Conservation (phyloP, 768 basidiomycete genomes). For the Tulasnella sp. region DNA sequence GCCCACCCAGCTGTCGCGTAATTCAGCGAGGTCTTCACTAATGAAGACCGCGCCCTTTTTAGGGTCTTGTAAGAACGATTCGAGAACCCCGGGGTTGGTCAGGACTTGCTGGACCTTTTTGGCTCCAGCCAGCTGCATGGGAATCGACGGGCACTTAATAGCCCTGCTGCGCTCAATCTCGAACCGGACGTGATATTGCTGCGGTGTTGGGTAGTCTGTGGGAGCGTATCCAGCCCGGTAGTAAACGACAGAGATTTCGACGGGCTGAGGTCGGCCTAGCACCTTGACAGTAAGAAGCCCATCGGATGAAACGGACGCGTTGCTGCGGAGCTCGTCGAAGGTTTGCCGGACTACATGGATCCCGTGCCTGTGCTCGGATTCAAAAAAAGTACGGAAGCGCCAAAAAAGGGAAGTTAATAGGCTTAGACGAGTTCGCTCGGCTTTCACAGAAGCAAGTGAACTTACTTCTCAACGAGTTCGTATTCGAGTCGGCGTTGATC, state of each 20-base stretch:
- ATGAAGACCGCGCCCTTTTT: constrained; percentile 39
- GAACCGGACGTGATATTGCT: constrained; percentile 69
- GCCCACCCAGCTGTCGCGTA: constrained; percentile 78
- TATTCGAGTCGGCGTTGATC: constrained; percentile 90
- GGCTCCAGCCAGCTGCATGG: constrained; percentile 89
- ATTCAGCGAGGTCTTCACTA: constrained; percentile 44
- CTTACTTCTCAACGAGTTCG: constrained; percentile 72
- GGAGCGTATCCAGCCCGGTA: constrained; percentile 89
- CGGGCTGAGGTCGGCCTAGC: constrained; percentile 39
- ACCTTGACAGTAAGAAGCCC: constrained; percentile 36
- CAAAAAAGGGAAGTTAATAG: constrained; percentile 3
- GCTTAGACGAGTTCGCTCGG: background rate
- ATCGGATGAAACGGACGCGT: constrained; percentile 49
- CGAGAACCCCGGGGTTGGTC: constrained; percentile 65
- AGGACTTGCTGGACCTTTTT: constrained; percentile 95
- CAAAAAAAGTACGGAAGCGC: background rate
- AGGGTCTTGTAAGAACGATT: constrained; percentile 55
- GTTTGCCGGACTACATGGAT: constrained; percentile 75
- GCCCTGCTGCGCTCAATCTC: constrained; percentile 75
- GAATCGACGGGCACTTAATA: constrained; percentile 89
- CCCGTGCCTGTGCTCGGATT: constrained; percentile 51
- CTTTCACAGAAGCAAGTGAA: constrained; percentile 27
- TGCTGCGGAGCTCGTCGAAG: constrained; percentile 59
- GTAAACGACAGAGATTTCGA: constrained; percentile 85
- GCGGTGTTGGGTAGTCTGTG: constrained; percentile 63